Base-by-base conservation (phyloP, 371 early-diverging fungal species). In the Syncephalastrum racemosum region DNA sequence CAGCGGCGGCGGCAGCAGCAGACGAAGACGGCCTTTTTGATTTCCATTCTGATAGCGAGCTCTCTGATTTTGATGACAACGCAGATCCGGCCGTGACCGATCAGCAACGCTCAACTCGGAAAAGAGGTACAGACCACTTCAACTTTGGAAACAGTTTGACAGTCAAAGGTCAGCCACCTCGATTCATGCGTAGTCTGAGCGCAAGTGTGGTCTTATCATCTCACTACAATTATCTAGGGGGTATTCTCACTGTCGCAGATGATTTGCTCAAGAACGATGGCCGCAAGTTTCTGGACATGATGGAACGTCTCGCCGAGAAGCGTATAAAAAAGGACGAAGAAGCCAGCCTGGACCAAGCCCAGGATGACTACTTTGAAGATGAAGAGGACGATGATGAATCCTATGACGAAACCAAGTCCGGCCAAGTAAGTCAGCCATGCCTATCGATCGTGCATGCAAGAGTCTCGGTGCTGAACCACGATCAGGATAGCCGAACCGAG, bases 191-290 rank as follows among this genome's bases (percentile, higher is more conserved):
- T 53, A 22, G 31, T 50, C 31, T 18, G 59, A 31, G 36, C 10
- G 10, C 10, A 31, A 31, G 10, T 12, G 10, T 31, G 36, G 36
- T 49, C 19, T 27, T 16, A 54, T 46, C 48, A 56, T 43, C 41
- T 22, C 46, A 24, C 27, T 4, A 43, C 22, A 42, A 12, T 5
- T 27, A 22, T 44, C 51, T 7, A 84, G 92, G 89, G 18, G 90
- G 90, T 27, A 86, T 90, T 42, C 79, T 96, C 50, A 93, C 94
- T 3, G 92, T 93, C 13, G 92, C 93, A 1, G 94, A 93, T 58
- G 95, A 95, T 68, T 82, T 94, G 45, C 81, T 95, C 27, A 91
- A 94, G 47, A 93, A 92, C 49, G 93, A 95, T 63, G 92, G 96
- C 22, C 87, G 87, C 63, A 94, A 93, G 69, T 94, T 96, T 60